phyloP scores from a whole-genome alignment of 2,329 filamentous ascomycete genomes.

The Colletotrichum brevisporum region DNA sequence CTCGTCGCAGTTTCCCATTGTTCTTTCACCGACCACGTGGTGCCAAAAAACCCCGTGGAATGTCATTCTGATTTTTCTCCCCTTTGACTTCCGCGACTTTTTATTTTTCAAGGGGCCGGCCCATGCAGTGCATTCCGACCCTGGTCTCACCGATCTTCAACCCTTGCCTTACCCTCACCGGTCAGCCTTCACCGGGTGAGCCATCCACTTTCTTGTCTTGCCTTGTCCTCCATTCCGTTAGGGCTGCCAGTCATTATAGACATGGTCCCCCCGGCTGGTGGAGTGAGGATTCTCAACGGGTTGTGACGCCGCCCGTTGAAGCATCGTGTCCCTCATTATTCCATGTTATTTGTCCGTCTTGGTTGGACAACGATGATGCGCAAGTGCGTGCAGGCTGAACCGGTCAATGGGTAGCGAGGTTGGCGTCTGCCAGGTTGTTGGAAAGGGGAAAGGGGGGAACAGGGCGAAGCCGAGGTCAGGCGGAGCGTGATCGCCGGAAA shows the following conservation, averaged over 20 bases:
- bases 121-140: slow-evolving; percentile 22
- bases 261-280: neutral
- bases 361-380: slow-evolving; percentile 1
- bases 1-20: neutral
- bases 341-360: neutral
- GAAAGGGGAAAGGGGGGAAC: neutral
- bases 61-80: too few relatives aligned
- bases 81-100: slow-evolving; percentile 2
- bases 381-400: slow-evolving; percentile 4
- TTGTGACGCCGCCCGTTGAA: slow-evolving; percentile 4
- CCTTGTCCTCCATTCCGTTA: neutral
- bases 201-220: slow-evolving; percentile 10
- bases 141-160: slow-evolving; percentile 31
- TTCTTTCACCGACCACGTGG: neutral
- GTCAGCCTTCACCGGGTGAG: slow-evolving; percentile 22
- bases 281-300: neutral
- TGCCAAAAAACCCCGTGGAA: too few relatives aligned
- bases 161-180: slow-evolving; percentile 24
- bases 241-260: neutral
- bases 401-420: slow-evolving; percentile 8
- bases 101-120: neutral
- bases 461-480: neutral
- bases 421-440: neutral
- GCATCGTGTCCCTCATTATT: neutral
- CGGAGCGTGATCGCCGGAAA: neutral